A percentile compares a stretch with the other conserved stretches of the same genome.
Evolutionary conservation across 371 early-diverging fungal genomes (phyloP).

Genomic region (Apophysomyces trapeziformis): DNA sequence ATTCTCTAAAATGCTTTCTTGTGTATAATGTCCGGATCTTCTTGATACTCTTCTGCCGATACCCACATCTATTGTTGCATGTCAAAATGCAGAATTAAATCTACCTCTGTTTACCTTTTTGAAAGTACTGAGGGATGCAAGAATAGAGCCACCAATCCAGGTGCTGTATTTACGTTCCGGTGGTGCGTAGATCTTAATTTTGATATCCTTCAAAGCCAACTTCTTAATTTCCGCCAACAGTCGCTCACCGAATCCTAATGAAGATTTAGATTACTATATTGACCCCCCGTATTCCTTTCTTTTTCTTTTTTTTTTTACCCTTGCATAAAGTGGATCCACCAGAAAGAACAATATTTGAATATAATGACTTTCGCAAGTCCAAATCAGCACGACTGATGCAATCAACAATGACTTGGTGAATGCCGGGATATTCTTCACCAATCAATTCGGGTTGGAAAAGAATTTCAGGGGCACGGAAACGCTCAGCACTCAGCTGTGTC

Average conservation of each 20-base stretch:
- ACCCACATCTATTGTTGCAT: slow-evolving; percentile 71
- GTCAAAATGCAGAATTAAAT: no score
- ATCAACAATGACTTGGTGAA: slow-evolving; percentile 90
- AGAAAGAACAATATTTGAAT: slow-evolving; percentile 88
- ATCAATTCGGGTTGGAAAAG: slow-evolving; percentile 91
- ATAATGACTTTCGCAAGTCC: slow-evolving; percentile 88
- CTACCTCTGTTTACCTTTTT: background rate
- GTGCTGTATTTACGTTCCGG: slow-evolving; percentile 97
- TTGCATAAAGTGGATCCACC: slow-evolving; percentile 90
- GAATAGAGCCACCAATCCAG: slow-evolving; percentile 97
- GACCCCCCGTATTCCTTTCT: background rate
- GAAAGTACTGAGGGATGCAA: slow-evolving; percentile 80
- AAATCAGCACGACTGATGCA: slow-evolving; percentile 90
- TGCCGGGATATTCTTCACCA: slow-evolving; percentile 87
- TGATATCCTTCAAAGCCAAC: slow-evolving; percentile 84
- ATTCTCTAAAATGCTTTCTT: slow-evolving; percentile 71
- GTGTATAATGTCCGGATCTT: slow-evolving; percentile 83
- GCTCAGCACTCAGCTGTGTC: slow-evolving; percentile 73
- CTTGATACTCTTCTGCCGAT: slow-evolving; percentile 84
- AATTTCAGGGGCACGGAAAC: slow-evolving; percentile 87
- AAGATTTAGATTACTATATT: slow-evolving; percentile 10
- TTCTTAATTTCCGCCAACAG: slow-evolving; percentile 86
- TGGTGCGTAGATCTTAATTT: slow-evolving; percentile 95
- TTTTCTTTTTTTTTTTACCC: slow-evolving; percentile 20
- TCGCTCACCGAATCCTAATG: slow-evolving; percentile 89